Evolutionary conservation across 2,329 filamentous ascomycete species (phyloP).

Genomic region (Pseudogymnoascus sp.): DNA sequence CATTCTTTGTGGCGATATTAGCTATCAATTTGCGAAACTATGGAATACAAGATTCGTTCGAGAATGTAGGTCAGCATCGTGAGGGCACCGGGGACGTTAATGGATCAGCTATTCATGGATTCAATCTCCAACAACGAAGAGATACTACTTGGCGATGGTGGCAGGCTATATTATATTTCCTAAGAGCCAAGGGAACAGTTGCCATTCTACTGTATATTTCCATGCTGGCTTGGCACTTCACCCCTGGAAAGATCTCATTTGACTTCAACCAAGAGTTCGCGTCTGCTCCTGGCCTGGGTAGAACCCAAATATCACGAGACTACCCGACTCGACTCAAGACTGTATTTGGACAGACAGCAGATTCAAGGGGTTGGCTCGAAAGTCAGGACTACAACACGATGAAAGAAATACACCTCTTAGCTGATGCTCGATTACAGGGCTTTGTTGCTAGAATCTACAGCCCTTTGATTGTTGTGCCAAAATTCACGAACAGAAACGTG

Average conservation of each 20-base stretch:
- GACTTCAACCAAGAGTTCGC: not conserved
- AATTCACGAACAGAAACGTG: not conserved
- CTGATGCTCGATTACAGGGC: not conserved
- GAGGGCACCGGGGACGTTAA: not conserved
- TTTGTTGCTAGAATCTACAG: not conserved
- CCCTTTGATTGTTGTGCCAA: not conserved
- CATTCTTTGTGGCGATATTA: not conserved
- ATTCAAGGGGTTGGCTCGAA: not conserved
- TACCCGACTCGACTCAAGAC: not conserved
- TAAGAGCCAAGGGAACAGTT: not conserved
- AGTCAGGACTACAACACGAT: not conserved
- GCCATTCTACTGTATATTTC: not conserved
- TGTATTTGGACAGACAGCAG: not conserved
- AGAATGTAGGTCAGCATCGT: not conserved
- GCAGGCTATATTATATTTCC: not conserved
- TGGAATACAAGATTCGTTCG: not conserved
- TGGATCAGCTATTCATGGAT: not conserved
- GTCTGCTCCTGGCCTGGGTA: not conserved
- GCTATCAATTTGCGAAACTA: not conserved
- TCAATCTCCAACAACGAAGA: not conserved
- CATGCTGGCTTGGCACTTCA: not conserved
- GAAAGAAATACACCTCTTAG: not conserved
- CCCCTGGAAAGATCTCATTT: not conserved
- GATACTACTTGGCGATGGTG: not conserved
- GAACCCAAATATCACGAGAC: not conserved